Evolutionary conservation across 352 stramenopile genomes (phyloP), one percentile per base, ranked within the genome.

Genomic region (Thalassiosira hispida): DNA sequence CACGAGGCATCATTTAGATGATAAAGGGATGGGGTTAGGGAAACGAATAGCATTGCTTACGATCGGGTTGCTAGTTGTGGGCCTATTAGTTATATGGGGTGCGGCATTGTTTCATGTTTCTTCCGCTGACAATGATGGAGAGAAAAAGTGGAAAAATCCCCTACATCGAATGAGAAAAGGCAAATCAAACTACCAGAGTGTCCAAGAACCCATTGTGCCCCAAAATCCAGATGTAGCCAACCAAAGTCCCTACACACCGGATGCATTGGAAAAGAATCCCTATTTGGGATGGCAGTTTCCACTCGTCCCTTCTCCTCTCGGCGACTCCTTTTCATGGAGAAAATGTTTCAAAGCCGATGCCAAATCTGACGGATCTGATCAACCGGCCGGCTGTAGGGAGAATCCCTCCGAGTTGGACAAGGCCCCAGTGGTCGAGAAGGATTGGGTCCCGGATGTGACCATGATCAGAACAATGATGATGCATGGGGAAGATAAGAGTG

Each of bases 381-480:
- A 82, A 73, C 65, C 65, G 25, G 31, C 46, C 22, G 75, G 75
- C 16, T 91, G 85, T 71, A 63, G 74, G 16, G 79, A 91, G 53
- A 79, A 77, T 35, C 31, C 56, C 16, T 47, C 70, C 42, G 76
- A 86, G 64, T 73, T 85, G 23, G 66, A 46, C 9, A 27, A 52
- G 35, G 61, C 59, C 22, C 75, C 73, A 8, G 11, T 16, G 23
- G 71, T 79, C 16, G 40, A 71, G 1, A 72, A 84, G 31, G 55
- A 80, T 74, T 91, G 85, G 85, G 73, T 91, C 53, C 85, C 85
- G 1, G 85, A 91, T 73, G 85, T 91, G 33, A 88, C 76, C 5
- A 88, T 91, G 69, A 29, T 91, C 11, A 67, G 73, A 40, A 77
- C 73, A 29, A 91, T 91, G 85, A 53, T 79, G 16, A n/a, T 85